Conservation (phyloP, 805 yeast genomes). For the Saturnispora zaruensis region DNA sequence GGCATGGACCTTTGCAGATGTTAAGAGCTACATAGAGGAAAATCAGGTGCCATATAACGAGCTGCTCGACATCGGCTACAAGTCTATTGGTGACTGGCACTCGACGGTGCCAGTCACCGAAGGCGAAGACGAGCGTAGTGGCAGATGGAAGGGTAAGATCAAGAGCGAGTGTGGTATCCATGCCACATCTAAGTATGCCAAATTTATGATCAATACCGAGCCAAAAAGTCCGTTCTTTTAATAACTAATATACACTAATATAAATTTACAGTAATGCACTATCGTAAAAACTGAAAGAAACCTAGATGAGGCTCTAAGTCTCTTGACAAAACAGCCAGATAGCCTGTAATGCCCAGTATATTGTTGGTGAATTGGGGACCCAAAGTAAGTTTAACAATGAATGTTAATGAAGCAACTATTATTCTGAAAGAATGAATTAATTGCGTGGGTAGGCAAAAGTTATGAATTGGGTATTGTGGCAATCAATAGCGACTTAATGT, state of each 20-base stretch:
- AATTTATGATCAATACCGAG: slow-evolving; percentile 34
- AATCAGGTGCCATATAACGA: slow-evolving; percentile 80
- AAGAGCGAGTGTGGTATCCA: slow-evolving; percentile 97
- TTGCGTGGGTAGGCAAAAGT: too few relatives aligned
- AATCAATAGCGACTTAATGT: too few relatives aligned
- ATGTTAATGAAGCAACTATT: too few relatives aligned
- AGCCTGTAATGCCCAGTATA: too few relatives aligned
- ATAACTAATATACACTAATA: background rate
- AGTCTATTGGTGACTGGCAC: slow-evolving; percentile 93
- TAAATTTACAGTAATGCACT: too few relatives aligned
- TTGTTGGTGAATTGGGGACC: too few relatives aligned
- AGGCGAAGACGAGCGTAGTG: slow-evolving; percentile 94
- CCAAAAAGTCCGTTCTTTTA: background rate
- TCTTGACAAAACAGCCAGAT: too few relatives aligned
- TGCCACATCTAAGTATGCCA: slow-evolving; percentile 64
- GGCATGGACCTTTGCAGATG: slow-evolving; percentile 71
- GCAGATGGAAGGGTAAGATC: slow-evolving; percentile 88
- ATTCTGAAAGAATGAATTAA: too few relatives aligned
- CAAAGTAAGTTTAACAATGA: too few relatives aligned
- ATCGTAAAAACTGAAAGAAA: too few relatives aligned
- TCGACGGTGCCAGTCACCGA: slow-evolving; percentile 83
- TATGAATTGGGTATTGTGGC: too few relatives aligned
- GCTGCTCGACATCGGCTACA: slow-evolving; percentile 75
- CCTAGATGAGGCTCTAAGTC: too few relatives aligned
- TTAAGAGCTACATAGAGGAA: slow-evolving; percentile 56